Conservation (phyloP, 768 basidiomycete genomes). For the Boletus subcaerulescens region DNA sequence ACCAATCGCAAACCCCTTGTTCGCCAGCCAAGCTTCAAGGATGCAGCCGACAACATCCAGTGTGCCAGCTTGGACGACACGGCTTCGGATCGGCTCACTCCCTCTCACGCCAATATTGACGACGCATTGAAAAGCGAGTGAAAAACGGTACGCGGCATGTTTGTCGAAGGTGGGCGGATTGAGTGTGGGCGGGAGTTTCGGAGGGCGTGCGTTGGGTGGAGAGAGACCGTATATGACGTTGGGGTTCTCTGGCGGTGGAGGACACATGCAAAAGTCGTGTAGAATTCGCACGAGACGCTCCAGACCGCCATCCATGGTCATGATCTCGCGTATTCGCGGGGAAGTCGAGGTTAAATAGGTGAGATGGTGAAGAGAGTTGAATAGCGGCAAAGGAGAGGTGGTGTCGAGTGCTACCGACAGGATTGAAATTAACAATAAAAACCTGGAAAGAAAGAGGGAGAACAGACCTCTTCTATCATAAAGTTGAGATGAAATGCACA, state of each 20-base stretch:
- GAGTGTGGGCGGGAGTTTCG: slow-evolving; percentile 55
- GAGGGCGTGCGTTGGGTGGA: slow-evolving; percentile 56
- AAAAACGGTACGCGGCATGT: slow-evolving; percentile 84
- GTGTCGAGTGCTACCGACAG: slow-evolving; percentile 46
- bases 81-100: slow-evolving; percentile 84
- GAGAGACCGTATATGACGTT: slow-evolving; percentile 74
- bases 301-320: slow-evolving; percentile 96
- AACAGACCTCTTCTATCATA: slow-evolving; percentile 89
- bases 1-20: slow-evolving; percentile 83
- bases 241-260: slow-evolving; percentile 79
- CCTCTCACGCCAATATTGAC: slow-evolving; percentile 97
- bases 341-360: slow-evolving; percentile 97
- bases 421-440: slow-evolving; percentile 7
- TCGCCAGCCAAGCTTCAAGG: slow-evolving; percentile 88
- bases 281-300: slow-evolving; percentile 93
- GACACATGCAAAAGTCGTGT: slow-evolving; percentile 81
- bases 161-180: slow-evolving; percentile 74
- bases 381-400: slow-evolving; percentile 60
- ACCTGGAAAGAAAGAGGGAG: neutral
- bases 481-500: slow-evolving; percentile 90
- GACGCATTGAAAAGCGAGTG: slow-evolving; percentile 93
- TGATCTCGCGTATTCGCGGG: slow-evolving; percentile 95
- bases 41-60: slow-evolving; percentile 92
- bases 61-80: slow-evolving; percentile 93
- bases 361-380: slow-evolving; percentile 95